A percentile compares a stretch with the other conserved stretches of the same genome.
Conservation (phyloP, 768 basidiomycete genomes). For the Dentipellis sp. region DNA sequence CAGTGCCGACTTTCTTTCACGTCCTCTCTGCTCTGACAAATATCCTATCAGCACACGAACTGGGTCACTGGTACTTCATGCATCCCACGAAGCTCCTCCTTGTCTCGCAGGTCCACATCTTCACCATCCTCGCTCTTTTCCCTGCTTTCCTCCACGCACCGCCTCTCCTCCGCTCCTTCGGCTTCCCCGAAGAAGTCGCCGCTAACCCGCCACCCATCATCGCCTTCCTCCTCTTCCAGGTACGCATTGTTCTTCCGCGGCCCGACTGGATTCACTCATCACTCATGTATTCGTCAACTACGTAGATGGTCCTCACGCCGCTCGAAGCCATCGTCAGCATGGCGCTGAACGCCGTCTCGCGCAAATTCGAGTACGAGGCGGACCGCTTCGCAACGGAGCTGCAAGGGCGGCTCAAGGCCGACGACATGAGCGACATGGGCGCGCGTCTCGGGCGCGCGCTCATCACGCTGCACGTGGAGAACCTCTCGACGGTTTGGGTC, state of each 20-base stretch:
- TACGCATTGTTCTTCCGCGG: conserved; percentile 6
- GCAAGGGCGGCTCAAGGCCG: conserved; percentile 32
- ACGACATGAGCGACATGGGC: conserved; percentile 77
- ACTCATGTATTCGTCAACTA: too few relatives aligned
- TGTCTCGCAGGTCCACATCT: conserved; percentile 82
- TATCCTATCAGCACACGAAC: conserved; percentile 64
- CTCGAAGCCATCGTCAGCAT: conserved; percentile 67
- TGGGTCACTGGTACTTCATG: conserved; percentile 91
- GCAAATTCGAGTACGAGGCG: conserved; percentile 89
- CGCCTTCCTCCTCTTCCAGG: conserved; percentile 83
- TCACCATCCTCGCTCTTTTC: conserved; percentile 78
- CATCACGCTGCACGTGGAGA: conserved; percentile 83
- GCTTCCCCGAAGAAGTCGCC: conserved; percentile 59
- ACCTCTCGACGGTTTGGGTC: conserved; percentile 88
- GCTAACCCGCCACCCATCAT: conserved; percentile 70
- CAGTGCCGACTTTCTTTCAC: conserved; percentile 8
- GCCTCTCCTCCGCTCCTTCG: conserved; percentile 71
- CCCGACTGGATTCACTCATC: not conserved
- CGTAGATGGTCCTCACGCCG: conserved; percentile 71
- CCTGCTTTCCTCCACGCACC: conserved; percentile 84
- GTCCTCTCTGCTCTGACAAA: not conserved
- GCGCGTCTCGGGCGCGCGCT: conserved; percentile 77
- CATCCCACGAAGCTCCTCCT: conserved; percentile 87
- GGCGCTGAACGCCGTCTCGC: conserved; percentile 71
- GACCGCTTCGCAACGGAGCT: conserved; percentile 81